Base-by-base conservation (phyloP, 2,329 filamentous ascomycete genomes). In the Rachicladosporium sp. region DNA sequence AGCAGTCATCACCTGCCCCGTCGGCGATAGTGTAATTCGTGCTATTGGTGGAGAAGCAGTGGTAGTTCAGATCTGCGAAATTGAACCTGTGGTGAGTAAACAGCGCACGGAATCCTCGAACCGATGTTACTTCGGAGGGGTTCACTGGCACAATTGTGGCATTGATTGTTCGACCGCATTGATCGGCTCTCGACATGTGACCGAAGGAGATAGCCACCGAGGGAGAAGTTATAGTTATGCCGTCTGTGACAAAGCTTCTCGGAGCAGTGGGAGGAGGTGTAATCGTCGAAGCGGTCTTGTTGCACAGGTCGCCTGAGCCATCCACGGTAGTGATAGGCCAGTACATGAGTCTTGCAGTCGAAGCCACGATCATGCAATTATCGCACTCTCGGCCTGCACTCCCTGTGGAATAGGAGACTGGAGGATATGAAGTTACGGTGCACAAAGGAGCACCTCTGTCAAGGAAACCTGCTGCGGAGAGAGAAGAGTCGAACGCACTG, bases 21-120 rank as follows among this genome's bases (percentile, higher is more conserved):
- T 51, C 42, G 15, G 46, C 42, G n/a, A 47, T 40, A 1, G 40
- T 46, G 19, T 29, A 48, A 13, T 39, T 43, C 4, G 45, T 42
- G 29, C 40, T 48, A 10, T 45, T 43, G 6, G 41, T 34, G 10
- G 38, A 38, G 13, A 42, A 38, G 33, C 49, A 53, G 15, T 41
- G 44, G 44, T 46, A 52, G 19, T 53, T 53, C 11, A 53, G 39
- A 33, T 53, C 49, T 7, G 42, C 47, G 29, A 43, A 48, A 13
- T 49, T 45, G 40, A 52, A 53, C 2, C 43, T 41, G 10, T 43
- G 33, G 11, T 40, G 39, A 10, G 33, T 31, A 34, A 41, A 50
- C 0, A 43, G 13, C 7, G 43, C 48, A 23, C 47, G 42, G 8
- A 38, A 45, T 27, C 46, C 48, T 10, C 50, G 42, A 3, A 49